Base-by-base conservation (phyloP, 805 yeast species). In the Maudiozyma bulderi region DNA sequence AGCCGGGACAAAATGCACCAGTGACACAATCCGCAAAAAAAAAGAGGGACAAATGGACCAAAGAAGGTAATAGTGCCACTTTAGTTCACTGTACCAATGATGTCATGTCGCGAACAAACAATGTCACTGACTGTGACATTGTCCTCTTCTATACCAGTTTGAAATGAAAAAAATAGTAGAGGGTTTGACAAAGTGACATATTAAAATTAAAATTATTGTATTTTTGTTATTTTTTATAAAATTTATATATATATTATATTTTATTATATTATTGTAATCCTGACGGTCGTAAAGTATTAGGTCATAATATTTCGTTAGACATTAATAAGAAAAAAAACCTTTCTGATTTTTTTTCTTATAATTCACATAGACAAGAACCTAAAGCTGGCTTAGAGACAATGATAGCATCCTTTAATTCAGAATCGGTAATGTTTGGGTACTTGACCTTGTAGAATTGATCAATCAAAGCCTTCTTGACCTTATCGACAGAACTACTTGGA, bases 331-430 rank as follows among this genome's bases (percentile, higher is more conserved):
- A 38, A 5, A 32, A 5, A 32, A 32, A 32, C 34, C 13, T 32
- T 32, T 8, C 6, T 35, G 38, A 35, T 35, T 38, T 14, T 35
- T 38, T 14, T 20, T 8, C 37, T 59, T 52, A 57, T 40, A 58
- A 53, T 50, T 60, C 61, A 45, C 57, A 56, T 13, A 64, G 41
- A 48, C 62, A 57, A 49, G 78, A 75, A 3, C 85, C 85, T 48
- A 70, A 60, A 6, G 79, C 80, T 11, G 85, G 84, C 56, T 71
- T 72, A 31, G 81, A 73, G 8, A 75, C 73, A 28, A 80, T 73
- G 29, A 80, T 69, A 8, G 84, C 84, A 7, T 74, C 75, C 3
- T 61, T 64, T 43, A 80, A 64, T 54, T 73, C 73, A 14, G 53
- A 70, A 6, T 66, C 62, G 3, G 80, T 69, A 47, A 81, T 71